A percentile compares a stretch with the other conserved stretches of the same genome.
phyloP scores from a whole-genome alignment of 352 stramenopile species.

The Globisporangium camurandrum region DNA sequence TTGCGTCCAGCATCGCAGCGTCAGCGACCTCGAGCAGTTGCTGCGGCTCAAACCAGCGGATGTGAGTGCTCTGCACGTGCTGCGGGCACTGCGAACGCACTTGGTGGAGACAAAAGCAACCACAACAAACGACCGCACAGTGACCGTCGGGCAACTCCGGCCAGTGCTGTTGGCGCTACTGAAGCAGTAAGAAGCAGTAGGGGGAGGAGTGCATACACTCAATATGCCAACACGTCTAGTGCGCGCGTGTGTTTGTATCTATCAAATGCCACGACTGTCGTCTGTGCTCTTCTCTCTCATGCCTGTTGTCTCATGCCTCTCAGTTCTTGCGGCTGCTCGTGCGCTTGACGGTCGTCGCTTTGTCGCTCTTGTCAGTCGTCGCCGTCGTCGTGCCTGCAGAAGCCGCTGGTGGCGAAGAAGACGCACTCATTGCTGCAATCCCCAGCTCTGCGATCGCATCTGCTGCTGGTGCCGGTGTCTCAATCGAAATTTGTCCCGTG shows the following conservation, averaged over 20 bases:
- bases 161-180: constrained; percentile 34
- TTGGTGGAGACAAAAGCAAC: constrained; percentile 14
- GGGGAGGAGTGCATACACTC: no score
- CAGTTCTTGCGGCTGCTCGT: constrained; percentile 66
- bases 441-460: constrained; percentile 13
- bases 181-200: constrained; percentile 17
- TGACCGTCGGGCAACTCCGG: constrained; percentile 43
- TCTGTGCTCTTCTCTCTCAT: no score
- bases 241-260: no score
- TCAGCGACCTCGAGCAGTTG: constrained; percentile 35
- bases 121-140: constrained; percentile 7
- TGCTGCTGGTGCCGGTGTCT: constrained; percentile 13
- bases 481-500: constrained; percentile 66
- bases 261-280: background rate
- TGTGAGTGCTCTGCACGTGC: constrained; percentile 49
- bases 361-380: no score
- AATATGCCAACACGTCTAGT: no score
- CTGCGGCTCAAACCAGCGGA: constrained; percentile 44
- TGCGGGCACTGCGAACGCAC: constrained; percentile 35
- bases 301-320: background rate
- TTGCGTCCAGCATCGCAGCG: constrained; percentile 42
- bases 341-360: constrained; percentile 52
- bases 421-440: no score
- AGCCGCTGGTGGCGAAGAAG: constrained; percentile 14
- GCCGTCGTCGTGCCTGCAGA: no score